These are phyloP conservation scores for Cicer yamashitae DNA, from an alignment of 306 rosid genomes.

Conservation along the genomic window DNA sequence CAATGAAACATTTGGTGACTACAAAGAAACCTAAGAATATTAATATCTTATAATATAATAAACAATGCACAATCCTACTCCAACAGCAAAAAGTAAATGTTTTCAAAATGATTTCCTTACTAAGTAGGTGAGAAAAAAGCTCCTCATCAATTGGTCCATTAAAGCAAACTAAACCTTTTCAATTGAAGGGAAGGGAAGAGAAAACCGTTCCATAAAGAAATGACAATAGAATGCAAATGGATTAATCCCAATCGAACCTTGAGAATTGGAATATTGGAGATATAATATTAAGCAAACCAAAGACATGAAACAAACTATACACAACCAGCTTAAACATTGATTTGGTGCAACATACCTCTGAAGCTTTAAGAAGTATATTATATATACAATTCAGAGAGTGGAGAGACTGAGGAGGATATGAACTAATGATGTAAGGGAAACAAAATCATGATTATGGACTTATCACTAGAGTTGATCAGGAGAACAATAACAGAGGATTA, in stretches of 20 bases:
- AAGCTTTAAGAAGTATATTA: background rate
- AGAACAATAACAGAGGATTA: background rate
- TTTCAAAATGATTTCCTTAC: background rate
- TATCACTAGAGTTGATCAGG: background rate
- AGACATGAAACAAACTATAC: slow-evolving; percentile 3
- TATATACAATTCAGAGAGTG: background rate
- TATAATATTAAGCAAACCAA: background rate
- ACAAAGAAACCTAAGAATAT: slow-evolving; percentile 29
- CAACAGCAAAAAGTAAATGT: background rate
- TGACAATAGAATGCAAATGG: slow-evolving; percentile 2
- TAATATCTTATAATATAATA: slow-evolving; percentile 1
- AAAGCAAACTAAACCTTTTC: background rate
- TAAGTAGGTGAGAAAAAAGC: background rate
- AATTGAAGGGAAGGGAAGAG: background rate
- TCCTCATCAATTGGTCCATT: background rate
- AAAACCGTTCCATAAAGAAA: background rate
- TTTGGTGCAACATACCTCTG: background rate
- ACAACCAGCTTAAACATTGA: background rate
- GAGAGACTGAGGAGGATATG: too few species aligned
- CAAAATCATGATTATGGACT: background rate
- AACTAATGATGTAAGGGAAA: background rate
- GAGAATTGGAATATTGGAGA: background rate
- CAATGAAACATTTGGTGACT: background rate
- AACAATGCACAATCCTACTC: background rate
- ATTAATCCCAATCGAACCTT: background rate